Evolutionary conservation across 2,329 filamentous ascomycete species (phyloP).

Genomic region (Sarocladium strictum): DNA sequence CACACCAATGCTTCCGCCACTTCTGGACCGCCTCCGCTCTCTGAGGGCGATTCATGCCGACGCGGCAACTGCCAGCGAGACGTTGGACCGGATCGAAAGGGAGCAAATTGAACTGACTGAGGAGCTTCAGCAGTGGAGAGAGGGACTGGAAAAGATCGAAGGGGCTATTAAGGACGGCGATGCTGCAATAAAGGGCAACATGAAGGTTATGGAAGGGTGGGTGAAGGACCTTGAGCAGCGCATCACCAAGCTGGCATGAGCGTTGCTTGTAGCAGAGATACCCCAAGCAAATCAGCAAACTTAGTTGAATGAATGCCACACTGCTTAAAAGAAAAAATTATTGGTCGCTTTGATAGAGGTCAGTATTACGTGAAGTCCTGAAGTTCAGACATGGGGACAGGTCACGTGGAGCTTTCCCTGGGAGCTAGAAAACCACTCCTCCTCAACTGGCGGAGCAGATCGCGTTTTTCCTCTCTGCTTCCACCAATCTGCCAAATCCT

Average conservation of each 20-base stretch:
- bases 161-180: constrained; percentile 65
- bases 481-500: too few relatives aligned
- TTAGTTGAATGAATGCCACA: constrained; percentile 8
- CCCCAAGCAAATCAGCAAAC: constrained; percentile 21
- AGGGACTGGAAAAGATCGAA: constrained; percentile 75
- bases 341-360: too few relatives aligned
- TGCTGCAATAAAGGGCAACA: constrained; percentile 67
- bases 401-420: constrained; percentile 13
- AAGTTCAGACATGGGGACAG: background rate
- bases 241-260: constrained; percentile 52
- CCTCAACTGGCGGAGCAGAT: too few relatives aligned
- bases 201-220: constrained; percentile 81
- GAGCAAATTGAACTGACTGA: constrained; percentile 74
- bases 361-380: background rate
- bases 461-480: too few relatives aligned
- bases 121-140: constrained; percentile 82
- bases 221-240: constrained; percentile 80
- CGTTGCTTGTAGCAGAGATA: constrained; percentile 20
- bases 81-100: constrained; percentile 69
- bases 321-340: too few relatives aligned
- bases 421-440: constrained; percentile 6
- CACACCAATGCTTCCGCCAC: constrained; percentile 74
- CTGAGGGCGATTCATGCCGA: constrained; percentile 80
- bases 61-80: constrained; percentile 74
- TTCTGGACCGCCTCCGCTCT: constrained; percentile 80